Evolutionary conservation across 108 stramenopile genomes (phyloP).

Genomic region (Nitzschia sp.): DNA sequence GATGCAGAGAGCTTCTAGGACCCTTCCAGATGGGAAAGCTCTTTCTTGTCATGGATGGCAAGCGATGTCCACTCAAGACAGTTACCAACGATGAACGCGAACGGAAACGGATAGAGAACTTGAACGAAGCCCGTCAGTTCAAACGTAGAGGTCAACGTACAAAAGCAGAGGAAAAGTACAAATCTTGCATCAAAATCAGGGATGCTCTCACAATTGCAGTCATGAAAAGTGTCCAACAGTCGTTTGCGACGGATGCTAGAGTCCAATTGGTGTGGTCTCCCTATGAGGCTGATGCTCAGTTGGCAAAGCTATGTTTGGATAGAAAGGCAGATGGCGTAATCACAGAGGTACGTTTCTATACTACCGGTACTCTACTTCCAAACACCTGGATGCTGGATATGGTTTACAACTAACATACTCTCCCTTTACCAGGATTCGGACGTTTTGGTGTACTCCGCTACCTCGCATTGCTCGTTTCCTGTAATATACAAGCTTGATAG

Average conservation of each 20-base stretch:
- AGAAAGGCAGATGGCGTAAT: conserved; percentile 84
- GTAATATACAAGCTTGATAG: conserved; percentile 83
- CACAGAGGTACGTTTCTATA: conserved; percentile 58
- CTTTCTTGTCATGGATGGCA: conserved; percentile 82
- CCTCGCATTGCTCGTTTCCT: conserved; percentile 55
- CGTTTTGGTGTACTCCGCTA: conserved; percentile 76
- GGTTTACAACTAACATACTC: neutral
- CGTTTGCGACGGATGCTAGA: conserved; percentile 16
- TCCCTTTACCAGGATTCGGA: conserved; percentile 58
- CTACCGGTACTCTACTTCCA: neutral
- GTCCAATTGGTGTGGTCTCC: conserved; percentile 84
- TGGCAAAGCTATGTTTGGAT: conserved; percentile 81
- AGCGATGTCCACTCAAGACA: conserved; percentile 77
- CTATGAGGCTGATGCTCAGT: conserved; percentile 97
- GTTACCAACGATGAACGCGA: conserved; percentile 72
- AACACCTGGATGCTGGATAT: neutral
- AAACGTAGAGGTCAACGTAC: conserved; percentile 32
- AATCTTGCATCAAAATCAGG: conserved; percentile 63
- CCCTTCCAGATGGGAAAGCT: conserved; percentile 45
- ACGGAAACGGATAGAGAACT: conserved; percentile 44
- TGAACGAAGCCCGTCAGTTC: conserved; percentile 62
- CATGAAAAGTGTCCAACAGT: conserved; percentile 24
- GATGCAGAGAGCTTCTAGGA: conserved; percentile 65
- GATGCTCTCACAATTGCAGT: conserved; percentile 62
- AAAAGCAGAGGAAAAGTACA: conserved; percentile 74